Conservation (phyloP, 2,329 filamentous ascomycete species). For the Fusarium phyllophilum region DNA sequence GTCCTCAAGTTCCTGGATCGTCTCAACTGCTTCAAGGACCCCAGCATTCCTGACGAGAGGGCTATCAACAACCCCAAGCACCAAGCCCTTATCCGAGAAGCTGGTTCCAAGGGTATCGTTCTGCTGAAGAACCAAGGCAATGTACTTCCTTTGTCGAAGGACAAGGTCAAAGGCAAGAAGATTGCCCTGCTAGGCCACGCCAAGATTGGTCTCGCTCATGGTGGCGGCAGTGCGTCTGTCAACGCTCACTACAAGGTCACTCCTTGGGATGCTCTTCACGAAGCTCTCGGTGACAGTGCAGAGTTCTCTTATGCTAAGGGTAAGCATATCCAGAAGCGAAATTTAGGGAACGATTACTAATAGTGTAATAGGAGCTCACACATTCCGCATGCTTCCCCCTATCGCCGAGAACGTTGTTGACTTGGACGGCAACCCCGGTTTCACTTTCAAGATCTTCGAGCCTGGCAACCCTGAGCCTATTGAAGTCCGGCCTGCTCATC, state of each 20-base stretch:
- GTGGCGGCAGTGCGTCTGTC: slow-evolving; percentile 52
- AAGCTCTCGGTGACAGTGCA: slow-evolving; percentile 41
- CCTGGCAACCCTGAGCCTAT: slow-evolving; percentile 40
- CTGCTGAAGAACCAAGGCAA: slow-evolving; percentile 70
- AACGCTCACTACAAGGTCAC: slow-evolving; percentile 50
- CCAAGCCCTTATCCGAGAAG: slow-evolving; percentile 44
- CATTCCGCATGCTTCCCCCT: slow-evolving; percentile 40
- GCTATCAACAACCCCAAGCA: slow-evolving; percentile 49
- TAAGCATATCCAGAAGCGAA: neutral
- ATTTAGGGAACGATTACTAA: neutral
- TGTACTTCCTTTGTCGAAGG: slow-evolving; percentile 64
- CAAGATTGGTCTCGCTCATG: slow-evolving; percentile 49
- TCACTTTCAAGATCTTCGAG: slow-evolving; percentile 47
- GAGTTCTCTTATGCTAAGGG: slow-evolving; percentile 47
- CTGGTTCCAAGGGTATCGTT: slow-evolving; percentile 64
- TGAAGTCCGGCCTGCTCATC: slow-evolving; percentile 38
- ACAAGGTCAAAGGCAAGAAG: slow-evolving; percentile 47
- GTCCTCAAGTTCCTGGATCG: slow-evolving; percentile 45
- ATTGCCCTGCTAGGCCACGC: slow-evolving; percentile 49
- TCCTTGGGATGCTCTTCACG: slow-evolving; percentile 47
- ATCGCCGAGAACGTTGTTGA: slow-evolving; percentile 45
- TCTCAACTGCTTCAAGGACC: slow-evolving; percentile 46
- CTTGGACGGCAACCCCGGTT: slow-evolving; percentile 48
- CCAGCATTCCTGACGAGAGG: slow-evolving; percentile 42
- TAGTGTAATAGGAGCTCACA: slow-evolving; percentile 38